Evolutionary conservation across 2,329 filamentous ascomycete genomes (phyloP).

Genomic region (Clarireedia homoeocarpa): DNA sequence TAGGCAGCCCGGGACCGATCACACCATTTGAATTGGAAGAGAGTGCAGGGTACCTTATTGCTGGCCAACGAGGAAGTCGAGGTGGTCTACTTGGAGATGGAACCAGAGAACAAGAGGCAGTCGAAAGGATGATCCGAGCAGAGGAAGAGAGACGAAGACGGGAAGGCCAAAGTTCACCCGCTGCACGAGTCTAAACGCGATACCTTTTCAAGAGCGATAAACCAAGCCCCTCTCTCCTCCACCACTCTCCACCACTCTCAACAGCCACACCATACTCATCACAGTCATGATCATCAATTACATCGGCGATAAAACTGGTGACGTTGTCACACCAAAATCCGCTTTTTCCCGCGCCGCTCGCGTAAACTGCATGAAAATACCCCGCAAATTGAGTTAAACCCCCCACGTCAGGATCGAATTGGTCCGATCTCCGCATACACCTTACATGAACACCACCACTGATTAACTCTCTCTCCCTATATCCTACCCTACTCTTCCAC

Average conservation of each 20-base stretch:
- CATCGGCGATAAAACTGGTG: no score
- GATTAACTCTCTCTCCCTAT: no score
- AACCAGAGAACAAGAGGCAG: conserved; percentile 5
- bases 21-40: conserved; percentile 52
- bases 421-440: no score
- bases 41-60: conserved; percentile 22
- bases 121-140: conserved; percentile 4
- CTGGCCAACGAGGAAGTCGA: conserved; percentile 12
- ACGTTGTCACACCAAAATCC: neutral
- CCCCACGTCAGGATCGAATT: neutral
- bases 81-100: neutral
- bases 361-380: neutral
- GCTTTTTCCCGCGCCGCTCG: neutral
- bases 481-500: no score
- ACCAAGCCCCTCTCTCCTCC: no score
- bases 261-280: no score
- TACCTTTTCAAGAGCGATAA: no score
- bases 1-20: conserved; percentile 52
- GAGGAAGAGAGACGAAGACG: conserved; percentile 7
- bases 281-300: neutral
- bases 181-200: neutral
- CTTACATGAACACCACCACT: no score
- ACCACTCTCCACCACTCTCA: no score
- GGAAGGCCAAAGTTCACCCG: conserved; percentile 7
- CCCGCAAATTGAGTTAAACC: neutral